Conservation (phyloP, 371 early-diverging fungal species). For the Dichotomocladium elegans region DNA sequence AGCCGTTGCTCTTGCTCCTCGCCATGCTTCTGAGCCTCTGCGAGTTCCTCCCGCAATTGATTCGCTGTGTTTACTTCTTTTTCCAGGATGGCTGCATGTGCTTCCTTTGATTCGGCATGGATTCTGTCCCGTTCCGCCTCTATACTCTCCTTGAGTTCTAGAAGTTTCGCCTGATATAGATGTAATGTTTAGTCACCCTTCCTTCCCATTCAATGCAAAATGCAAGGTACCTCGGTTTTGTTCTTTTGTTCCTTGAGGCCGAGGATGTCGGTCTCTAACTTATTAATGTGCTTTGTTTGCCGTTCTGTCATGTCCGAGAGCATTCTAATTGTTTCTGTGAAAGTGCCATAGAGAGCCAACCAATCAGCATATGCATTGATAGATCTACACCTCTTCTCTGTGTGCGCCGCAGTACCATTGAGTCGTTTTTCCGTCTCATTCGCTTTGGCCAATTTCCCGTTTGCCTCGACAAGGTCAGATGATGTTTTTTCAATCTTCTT, state of each 20-base stretch:
- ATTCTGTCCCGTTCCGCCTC: slow-evolving; percentile 30
- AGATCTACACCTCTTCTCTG: too few species aligned
- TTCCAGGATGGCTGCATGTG: slow-evolving; percentile 52
- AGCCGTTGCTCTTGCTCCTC: slow-evolving; percentile 33
- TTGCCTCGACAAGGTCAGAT: slow-evolving; percentile 47
- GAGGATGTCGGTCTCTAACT: slow-evolving; percentile 7
- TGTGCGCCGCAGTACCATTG: slow-evolving; percentile 29
- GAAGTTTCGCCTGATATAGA: slow-evolving; percentile 6
- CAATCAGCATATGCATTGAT: too few species aligned
- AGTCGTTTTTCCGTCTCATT: slow-evolving; percentile 54
- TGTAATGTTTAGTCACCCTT: not conserved
- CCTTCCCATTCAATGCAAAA: not conserved
- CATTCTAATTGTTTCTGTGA: slow-evolving; percentile 45
- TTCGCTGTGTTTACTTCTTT: slow-evolving; percentile 51
- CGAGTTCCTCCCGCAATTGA: slow-evolving; percentile 52
- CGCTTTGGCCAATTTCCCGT: slow-evolving; percentile 44
- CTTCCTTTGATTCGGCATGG: slow-evolving; percentile 45
- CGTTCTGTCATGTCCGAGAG: slow-evolving; percentile 53
- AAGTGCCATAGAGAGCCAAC: not conserved
- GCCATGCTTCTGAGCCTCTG: slow-evolving; percentile 30
- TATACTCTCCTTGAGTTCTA: slow-evolving; percentile 17
- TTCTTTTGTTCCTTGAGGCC: slow-evolving; percentile 1
- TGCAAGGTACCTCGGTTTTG: slow-evolving; percentile 2
- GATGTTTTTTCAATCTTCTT: slow-evolving; percentile 57
- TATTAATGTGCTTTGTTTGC: slow-evolving; percentile 62